Conservation (phyloP, 345 rosid genomes). For the Populus alba region DNA sequence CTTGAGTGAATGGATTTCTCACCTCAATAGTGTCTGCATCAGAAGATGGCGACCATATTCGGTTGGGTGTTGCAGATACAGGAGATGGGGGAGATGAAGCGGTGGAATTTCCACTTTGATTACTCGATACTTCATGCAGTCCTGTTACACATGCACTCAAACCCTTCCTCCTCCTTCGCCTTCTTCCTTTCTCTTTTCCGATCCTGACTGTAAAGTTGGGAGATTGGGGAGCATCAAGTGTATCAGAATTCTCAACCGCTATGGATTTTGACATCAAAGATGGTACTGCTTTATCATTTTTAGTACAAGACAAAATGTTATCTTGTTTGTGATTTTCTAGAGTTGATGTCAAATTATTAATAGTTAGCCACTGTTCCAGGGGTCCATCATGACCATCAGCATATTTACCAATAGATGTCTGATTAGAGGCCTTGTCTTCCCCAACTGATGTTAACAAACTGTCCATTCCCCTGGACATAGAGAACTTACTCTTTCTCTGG, state of each 20-base stretch:
- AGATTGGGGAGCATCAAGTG: conserved; percentile 41
- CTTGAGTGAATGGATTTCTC: conserved; percentile 33
- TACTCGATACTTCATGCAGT: conserved; percentile 68
- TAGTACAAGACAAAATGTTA: neutral
- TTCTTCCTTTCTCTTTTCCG: conserved; percentile 63
- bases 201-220: conserved; percentile 52
- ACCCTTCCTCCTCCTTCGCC: conserved; percentile 77
- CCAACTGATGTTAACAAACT: conserved; percentile 38
- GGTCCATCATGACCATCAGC: conserved; percentile 17
- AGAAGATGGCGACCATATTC: conserved; percentile 34
- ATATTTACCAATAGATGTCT: conserved; percentile 18
- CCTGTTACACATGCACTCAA: conserved; percentile 34
- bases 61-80: conserved; percentile 26
- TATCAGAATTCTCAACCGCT: conserved; percentile 24
- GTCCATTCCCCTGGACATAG: conserved; percentile 42
- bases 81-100: conserved; percentile 86
- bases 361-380: conserved; percentile 6
- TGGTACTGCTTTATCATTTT: conserved; percentile 15
- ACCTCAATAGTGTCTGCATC: conserved; percentile 26
- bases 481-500: conserved; percentile 25
- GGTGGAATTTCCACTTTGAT: conserved; percentile 88
- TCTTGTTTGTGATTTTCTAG: conserved; percentile 17
- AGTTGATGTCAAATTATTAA: conserved; percentile 16
- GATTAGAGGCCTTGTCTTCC: conserved; percentile 34
- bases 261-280: conserved; percentile 28